Base-by-base conservation (phyloP, 2,329 filamentous ascomycete species). In the Stachybotrys chlorohalonatus region DNA sequence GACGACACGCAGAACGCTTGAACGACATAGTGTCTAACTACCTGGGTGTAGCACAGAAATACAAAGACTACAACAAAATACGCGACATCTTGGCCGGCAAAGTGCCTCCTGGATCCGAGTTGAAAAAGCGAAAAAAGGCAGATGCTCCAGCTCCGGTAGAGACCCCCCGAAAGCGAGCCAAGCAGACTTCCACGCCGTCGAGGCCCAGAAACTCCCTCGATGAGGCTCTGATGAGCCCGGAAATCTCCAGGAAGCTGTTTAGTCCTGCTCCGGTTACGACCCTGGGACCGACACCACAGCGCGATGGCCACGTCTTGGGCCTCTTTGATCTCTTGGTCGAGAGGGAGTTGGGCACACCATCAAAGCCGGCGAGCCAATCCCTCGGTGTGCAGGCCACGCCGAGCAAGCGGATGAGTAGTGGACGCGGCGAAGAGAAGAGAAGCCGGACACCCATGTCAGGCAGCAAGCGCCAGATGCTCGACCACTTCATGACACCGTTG, bases 241-340 rank as follows among this genome's bases (percentile, higher is more conserved):
- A 78, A 1, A 73, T 78, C 48, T 74, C 78, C 45, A 75, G 82
- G 32, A 82, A 78, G 55, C 73, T 86, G 6, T 86, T 86, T 64
- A 83, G 81, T 55, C 81, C 83, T 1, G 70, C 70, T 0, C 74
- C 78, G 11, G 81, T 82, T 2, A 83, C 81, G 6, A 80, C 78
- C 1, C 80, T 94, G 57, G 88, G 87, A 2, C 89, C 89, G 1
- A 94, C 89, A 11, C 89, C 89, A 3, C 89, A 93, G 64, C 83
- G 84, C 57, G 87, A 93, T 66, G 89, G 89, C 31, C 82, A 82
- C 17, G 85, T 91, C 1, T 75, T 94, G 2, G 88, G 89, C 5
- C 72, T 94, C 16, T 94, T 94, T 65, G 89, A 93, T 64, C 71
- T 87, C 11, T 72, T 90, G 7, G 72, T 75, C 31, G 76, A 80